These are phyloP conservation scores for Mortierella sp. DNA, from an alignment of 371 early-diverging fungal genomes.

Conservation along the genomic window DNA sequence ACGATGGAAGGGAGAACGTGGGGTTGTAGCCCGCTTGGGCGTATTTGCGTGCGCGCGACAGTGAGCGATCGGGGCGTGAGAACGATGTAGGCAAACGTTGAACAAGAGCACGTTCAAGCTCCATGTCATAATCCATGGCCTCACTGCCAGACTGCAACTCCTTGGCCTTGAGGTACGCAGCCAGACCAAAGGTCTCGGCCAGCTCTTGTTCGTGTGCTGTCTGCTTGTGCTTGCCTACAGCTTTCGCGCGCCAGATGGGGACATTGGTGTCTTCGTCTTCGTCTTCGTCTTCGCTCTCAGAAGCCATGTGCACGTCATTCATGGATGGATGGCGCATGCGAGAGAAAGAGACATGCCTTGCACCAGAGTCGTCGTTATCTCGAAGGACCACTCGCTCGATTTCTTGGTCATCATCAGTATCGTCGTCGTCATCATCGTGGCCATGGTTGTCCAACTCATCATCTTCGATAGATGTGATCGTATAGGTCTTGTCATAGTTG, in stretches of 20 bases:
- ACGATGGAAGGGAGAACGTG: conserved; percentile 30
- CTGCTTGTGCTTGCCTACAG: conserved; percentile 38
- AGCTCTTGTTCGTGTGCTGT: conserved; percentile 43
- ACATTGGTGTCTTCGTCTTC: conserved; percentile 8
- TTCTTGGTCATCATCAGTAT: conserved; percentile 32
- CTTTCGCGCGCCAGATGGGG: conserved; percentile 35
- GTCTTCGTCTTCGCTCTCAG: conserved; percentile 35
- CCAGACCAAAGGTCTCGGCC: conserved; percentile 51
- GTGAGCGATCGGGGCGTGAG: conserved; percentile 33
- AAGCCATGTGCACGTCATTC: conserved; percentile 25
- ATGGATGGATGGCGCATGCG: not conserved
- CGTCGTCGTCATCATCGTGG: conserved; percentile 16
- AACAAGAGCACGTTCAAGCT: conserved; percentile 39
- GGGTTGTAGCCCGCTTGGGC: conserved; percentile 16
- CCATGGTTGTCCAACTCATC: conserved; percentile 1
- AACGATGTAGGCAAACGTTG: conserved; percentile 48
- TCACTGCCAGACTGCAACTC: conserved; percentile 42
- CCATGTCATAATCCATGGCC: conserved; percentile 41
- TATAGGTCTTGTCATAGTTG: no score
- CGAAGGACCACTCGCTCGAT: conserved; percentile 44
- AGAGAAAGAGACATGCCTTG: conserved; percentile 1
- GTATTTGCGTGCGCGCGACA: conserved; percentile 31
- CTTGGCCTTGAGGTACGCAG: conserved; percentile 46
- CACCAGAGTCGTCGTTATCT: conserved; percentile 12
- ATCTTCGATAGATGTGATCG: not conserved